Conservation (phyloP, 768 basidiomycete species). For the Boletus patriciae region DNA sequence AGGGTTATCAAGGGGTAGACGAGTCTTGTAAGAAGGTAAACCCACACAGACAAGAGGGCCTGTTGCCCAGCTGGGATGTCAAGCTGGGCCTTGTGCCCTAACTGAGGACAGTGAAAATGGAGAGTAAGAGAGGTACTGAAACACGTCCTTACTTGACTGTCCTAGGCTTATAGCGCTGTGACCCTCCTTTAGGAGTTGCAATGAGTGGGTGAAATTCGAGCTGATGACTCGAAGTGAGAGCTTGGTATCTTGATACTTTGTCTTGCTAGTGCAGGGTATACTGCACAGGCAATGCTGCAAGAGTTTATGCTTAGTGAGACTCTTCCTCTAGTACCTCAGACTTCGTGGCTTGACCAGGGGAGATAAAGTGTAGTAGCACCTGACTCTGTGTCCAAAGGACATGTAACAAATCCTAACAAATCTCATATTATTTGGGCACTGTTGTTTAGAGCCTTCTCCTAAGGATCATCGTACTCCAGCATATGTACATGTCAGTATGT, state of each 20-base stretch:
- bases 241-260: not conserved
- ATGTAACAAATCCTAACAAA: no score
- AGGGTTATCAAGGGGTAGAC: not conserved
- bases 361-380: no score
- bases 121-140: not conserved
- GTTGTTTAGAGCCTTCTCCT: no score
- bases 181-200: conserved; percentile 9
- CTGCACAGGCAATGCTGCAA: conserved; percentile 3
- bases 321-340: no score
- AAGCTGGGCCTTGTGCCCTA: not conserved
- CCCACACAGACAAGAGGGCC: conserved; percentile 9
- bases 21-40: not conserved
- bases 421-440: no score
- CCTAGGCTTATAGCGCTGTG: conserved; percentile 10
- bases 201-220: not conserved
- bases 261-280: not conserved
- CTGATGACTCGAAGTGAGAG: not conserved
- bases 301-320: no score
- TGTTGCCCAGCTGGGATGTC: conserved; percentile 9
- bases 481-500: no score
- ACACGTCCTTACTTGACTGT: not conserved
- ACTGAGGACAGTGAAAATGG: not conserved
- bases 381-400: no score
- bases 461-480: no score
- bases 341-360: no score